Percentiles rank a stretch among this genome's conserved stretches.
phyloP scores from a whole-genome alignment of 2,329 filamentous ascomycete genomes.

The Chrysoporthe austroafricana region DNA sequence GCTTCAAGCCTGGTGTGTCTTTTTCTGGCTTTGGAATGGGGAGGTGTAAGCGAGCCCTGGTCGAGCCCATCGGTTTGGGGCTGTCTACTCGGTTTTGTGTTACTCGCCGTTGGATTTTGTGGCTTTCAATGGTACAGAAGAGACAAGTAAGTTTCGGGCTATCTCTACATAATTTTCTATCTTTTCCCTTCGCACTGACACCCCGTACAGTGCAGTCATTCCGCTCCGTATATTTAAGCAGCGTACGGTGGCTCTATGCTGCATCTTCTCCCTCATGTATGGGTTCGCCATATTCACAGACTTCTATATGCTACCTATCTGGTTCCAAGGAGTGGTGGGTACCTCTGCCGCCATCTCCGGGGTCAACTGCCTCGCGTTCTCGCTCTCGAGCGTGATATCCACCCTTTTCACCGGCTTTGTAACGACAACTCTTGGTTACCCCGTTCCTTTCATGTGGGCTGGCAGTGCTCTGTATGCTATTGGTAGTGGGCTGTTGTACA shows the following conservation, averaged over 20 bases:
- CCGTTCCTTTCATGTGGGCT: conserved; percentile 14
- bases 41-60: conserved; percentile 13
- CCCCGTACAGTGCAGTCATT: conserved; percentile 11
- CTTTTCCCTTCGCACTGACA: neutral
- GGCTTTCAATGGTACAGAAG: conserved; percentile 17
- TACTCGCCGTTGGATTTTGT: conserved; percentile 14
- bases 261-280: conserved; percentile 16
- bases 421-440: conserved; percentile 8
- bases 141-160: conserved; percentile 11
- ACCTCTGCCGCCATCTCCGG: conserved; percentile 20
- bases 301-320: conserved; percentile 17
- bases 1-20: conserved; percentile 16
- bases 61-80: conserved; percentile 20
- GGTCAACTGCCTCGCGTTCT: conserved; percentile 18
- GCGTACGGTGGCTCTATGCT: conserved; percentile 18
- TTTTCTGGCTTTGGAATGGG: conserved; percentile 23
- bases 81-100: conserved; percentile 11
- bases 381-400: conserved; percentile 9
- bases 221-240: conserved; percentile 17
- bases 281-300: conserved; percentile 15
- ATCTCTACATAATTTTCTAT: neutral
- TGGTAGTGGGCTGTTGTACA: conserved; percentile 17
- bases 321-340: conserved; percentile 18
- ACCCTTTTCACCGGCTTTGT: conserved; percentile 16
- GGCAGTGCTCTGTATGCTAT: conserved; percentile 16